Base-by-base conservation (phyloP, 768 basidiomycete species). In the Rhizopogon sp. region DNA sequence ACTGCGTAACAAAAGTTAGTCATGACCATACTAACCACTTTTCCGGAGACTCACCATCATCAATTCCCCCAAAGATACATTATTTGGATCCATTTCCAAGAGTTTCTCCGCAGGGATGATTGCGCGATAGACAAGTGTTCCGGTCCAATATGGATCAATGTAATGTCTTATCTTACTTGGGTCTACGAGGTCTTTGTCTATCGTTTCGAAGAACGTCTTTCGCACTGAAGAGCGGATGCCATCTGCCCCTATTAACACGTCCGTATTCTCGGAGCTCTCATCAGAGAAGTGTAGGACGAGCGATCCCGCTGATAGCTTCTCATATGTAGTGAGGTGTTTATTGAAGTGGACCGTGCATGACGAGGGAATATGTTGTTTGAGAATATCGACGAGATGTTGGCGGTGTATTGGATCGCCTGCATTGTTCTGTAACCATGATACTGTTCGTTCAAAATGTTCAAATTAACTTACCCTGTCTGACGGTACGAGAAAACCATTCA, bases 71-170 rank as follows among this genome's bases (percentile, higher is more conserved):
- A 70, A 29, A 5, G 54, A 25, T 25, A 25, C 25, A 25, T 25
- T 25, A 4, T 5, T 4, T 25, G 25, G 25, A 25, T 25, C 25
- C 25, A 25, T 25, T 25, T 25, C 25, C 25, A 25, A 5, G 4
- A 25, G 25, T 5, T 25, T 25, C 4, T 25, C 3, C 25, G 25
- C 25, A 25, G 25, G 25, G 25, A 25, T 25, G 3, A 25, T 25
- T 3, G 25, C 25, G 25, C 25, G 25, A 25, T 25, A 25, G 25
- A 25, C 25, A 25, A 25, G 25, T 25, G 25, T 25, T 5, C 78
- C 79, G 1, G 68, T 76, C 71, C 72, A 78, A 1, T 62, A 56
- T 16, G 76, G 72, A 11, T 60, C 39, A 6, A 58, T 53, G 6
- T 42, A 31, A 11, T 50, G n/a, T 16, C 28, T 22, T 33, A 47